Conservation (phyloP, 2,329 filamentous ascomycete genomes). For the Phyllachora maydis region DNA sequence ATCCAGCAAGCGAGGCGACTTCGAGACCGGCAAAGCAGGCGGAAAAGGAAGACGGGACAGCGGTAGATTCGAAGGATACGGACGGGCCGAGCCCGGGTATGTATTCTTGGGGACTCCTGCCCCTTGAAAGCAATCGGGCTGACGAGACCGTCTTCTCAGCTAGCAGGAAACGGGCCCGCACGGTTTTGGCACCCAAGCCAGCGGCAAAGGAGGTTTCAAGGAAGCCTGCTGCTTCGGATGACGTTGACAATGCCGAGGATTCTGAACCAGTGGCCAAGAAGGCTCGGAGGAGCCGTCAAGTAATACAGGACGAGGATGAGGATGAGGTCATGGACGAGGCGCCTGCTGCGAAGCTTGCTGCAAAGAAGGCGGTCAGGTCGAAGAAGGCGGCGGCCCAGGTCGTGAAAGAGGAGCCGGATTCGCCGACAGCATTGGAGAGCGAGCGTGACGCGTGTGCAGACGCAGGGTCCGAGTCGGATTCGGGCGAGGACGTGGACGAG, state of each 20-base stretch:
- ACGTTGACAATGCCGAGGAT: slow-evolving; percentile 28
- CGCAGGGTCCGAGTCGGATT: slow-evolving; percentile 28
- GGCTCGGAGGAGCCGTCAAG: slow-evolving; percentile 21
- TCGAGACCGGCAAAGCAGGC: slow-evolving; percentile 3
- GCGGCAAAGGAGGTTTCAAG: slow-evolving; percentile 8
- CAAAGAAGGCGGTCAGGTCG: slow-evolving; percentile 8
- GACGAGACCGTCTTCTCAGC: slow-evolving; percentile 8
- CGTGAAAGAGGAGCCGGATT: slow-evolving; percentile 10
- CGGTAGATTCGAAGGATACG: slow-evolving; percentile 14
- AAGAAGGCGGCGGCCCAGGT: slow-evolving; percentile 7
- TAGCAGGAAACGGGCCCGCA: slow-evolving; percentile 23
- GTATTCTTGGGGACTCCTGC: too few species aligned
- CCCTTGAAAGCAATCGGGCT: slow-evolving; percentile 1
- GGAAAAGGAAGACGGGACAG: background rate
- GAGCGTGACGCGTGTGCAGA: slow-evolving; percentile 20
- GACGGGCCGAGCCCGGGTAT: slow-evolving; percentile 14
- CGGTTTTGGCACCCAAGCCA: slow-evolving; percentile 4
- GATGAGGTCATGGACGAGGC: slow-evolving; percentile 17
- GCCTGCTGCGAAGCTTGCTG: slow-evolving; percentile 7
- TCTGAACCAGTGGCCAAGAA: slow-evolving; percentile 41
- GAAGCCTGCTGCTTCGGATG: slow-evolving; percentile 12
- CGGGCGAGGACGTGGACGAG: slow-evolving; percentile 29
- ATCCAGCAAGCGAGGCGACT: slow-evolving; percentile 8
- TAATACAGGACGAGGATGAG: slow-evolving; percentile 31
- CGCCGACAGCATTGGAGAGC: slow-evolving; percentile 18